phyloP scores from a whole-genome alignment of 2,329 filamentous ascomycete species.

The Onygenales sp. region DNA sequence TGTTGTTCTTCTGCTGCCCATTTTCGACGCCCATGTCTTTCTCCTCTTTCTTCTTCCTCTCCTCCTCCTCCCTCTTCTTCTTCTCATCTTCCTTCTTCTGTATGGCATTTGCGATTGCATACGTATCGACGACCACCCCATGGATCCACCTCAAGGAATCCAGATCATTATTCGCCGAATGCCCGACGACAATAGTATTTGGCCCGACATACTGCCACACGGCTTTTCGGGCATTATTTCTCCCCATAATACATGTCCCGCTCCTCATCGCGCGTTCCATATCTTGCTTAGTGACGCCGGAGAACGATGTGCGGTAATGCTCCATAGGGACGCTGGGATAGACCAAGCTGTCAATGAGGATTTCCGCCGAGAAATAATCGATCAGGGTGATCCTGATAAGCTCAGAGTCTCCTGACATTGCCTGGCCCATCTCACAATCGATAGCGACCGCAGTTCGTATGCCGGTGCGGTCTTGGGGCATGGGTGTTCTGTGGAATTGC shows the following conservation, averaged over 20 bases:
- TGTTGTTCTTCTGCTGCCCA: not conserved
- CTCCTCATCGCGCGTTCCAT: slow-evolving; percentile 23
- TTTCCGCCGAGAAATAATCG: slow-evolving; percentile 40
- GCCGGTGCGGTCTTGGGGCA: not conserved
- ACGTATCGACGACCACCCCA: slow-evolving; percentile 35
- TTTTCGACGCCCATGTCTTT: not conserved
- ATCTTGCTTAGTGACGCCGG: slow-evolving; percentile 33
- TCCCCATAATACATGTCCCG: slow-evolving; percentile 31
- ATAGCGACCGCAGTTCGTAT: slow-evolving; percentile 30
- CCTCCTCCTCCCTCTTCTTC: not conserved
- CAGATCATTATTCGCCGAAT: slow-evolving; percentile 36
- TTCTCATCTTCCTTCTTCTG: slow-evolving; percentile 1
- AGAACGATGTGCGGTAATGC: slow-evolving; percentile 42
- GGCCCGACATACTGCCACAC: slow-evolving; percentile 38
- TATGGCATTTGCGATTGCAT: slow-evolving; percentile 15
- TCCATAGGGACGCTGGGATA: slow-evolving; percentile 36
- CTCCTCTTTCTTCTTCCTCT: not conserved
- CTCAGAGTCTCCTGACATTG: slow-evolving; percentile 36
- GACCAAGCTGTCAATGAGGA: slow-evolving; percentile 43
- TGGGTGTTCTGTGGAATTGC: not conserved
- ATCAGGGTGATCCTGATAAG: slow-evolving; percentile 43
- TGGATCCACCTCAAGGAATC: slow-evolving; percentile 42
- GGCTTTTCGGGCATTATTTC: slow-evolving; percentile 30
- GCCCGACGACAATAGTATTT: slow-evolving; percentile 41
- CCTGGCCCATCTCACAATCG: slow-evolving; percentile 48